These are phyloP conservation scores for Hypoxylon sp. DNA, from an alignment of 2,329 filamentous ascomycete species.

Conservation along the genomic window DNA sequence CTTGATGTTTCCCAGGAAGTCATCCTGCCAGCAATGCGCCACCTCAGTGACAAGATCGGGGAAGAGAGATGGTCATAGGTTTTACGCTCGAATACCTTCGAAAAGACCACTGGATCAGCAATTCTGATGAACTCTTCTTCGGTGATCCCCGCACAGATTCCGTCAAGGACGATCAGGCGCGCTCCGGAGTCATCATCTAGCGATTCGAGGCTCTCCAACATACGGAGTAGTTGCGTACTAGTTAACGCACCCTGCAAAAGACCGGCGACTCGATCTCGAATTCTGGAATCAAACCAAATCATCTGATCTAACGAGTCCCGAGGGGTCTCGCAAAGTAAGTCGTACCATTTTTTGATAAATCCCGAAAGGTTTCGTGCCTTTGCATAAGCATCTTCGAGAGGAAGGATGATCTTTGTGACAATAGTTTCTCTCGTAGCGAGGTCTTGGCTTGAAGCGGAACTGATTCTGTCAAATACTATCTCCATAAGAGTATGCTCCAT, in stretches of 20 bases:
- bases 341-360: constrained; percentile 51
- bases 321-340: constrained; percentile 35
- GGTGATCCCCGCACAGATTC: constrained; percentile 48
- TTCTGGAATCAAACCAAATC: constrained; percentile 41
- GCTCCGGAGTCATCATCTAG: constrained; percentile 39
- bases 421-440: constrained; percentile 39
- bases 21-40: constrained; percentile 41
- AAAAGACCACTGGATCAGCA: constrained; percentile 45
- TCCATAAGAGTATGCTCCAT: constrained; percentile 45
- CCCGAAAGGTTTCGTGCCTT: constrained; percentile 50
- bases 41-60: constrained; percentile 40
- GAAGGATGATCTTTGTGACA: constrained; percentile 47
- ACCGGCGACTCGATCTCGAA: constrained; percentile 39
- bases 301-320: constrained; percentile 29
- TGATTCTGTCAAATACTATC: constrained; percentile 46
- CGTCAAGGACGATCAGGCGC: constrained; percentile 49
- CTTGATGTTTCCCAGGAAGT: constrained; percentile 41
- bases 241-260: constrained; percentile 50
- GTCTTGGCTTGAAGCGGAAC: constrained; percentile 35
- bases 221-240: constrained; percentile 47
- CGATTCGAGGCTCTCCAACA: constrained; percentile 47
- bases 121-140: constrained; percentile 45
- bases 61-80: constrained; percentile 34
- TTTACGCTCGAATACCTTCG: constrained; percentile 43
- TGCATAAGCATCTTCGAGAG: constrained; percentile 52